Base-by-base conservation (phyloP, 73 alveolate species). In the Breviolum minutum region DNA sequence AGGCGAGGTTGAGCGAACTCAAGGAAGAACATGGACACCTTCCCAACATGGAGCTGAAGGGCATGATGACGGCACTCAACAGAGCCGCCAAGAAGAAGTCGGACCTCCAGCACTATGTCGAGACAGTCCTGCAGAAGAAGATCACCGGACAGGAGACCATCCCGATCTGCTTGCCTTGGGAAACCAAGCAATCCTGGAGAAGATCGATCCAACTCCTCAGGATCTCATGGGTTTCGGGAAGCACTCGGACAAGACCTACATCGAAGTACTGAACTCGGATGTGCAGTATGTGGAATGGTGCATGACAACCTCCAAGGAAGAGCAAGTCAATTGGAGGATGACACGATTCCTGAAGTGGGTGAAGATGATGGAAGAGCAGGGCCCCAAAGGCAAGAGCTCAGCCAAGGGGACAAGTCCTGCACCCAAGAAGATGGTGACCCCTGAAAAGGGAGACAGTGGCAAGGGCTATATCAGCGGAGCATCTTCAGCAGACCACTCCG, bases 191-290 rank as follows among this genome's bases (percentile, higher is more conserved):
- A 27, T 90, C 48, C 22, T 30, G 74, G 74, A 17, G 73, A 3
- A 22, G 16, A 27, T 48, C 60, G 20, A 16, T 0, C 76, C 87
- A 0, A 6, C 17, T 4, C 32, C 32, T 29, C 2, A 0, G 20
- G 87, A 71, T 40, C 6, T 0, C 29, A 30, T 90, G 96, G 74
- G 74, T 5, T 90, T 40, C 76, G 96, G 96, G 13, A 13, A 69
- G 6, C 87, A 90, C 29, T 13, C 76, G 63, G 12, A 20, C 24
- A n/a, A 7, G 79, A 90, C 96, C 73, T 90, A 32, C 24, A 40
- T 1, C 2, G 54, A 32, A 20, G 63, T 90, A 48, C 0, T 24
- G 30, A 32, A 1, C 13, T 27, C 9, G 24, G 63, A 26, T 19
- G 62, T 74, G 32, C 11, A 13, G 9, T 90, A 90, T 63, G 17